Percentiles rank a stretch among this genome's conserved stretches.
Conservation (phyloP, 805 yeast genomes). For the Millerozyma miso region DNA sequence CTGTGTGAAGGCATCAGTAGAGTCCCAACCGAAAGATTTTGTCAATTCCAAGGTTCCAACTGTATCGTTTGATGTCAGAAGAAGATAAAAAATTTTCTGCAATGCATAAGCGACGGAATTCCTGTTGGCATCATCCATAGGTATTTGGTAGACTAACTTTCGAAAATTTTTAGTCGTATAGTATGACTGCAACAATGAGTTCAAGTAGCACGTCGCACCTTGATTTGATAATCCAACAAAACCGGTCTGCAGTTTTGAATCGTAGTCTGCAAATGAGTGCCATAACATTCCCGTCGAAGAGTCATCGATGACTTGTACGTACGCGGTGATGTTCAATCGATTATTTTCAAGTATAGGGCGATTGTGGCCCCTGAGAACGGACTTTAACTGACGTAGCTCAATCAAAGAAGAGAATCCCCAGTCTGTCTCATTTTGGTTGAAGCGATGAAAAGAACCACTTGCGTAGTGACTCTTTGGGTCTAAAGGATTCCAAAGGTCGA, state of each 20-base stretch:
- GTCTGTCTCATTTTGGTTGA: conserved; percentile 70
- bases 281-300: conserved; percentile 88
- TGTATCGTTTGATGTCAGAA: conserved; percentile 69
- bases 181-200: conserved; percentile 86
- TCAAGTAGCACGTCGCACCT: conserved; percentile 97
- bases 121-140: conserved; percentile 53
- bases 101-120: conserved; percentile 75
- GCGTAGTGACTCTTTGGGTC: conserved; percentile 57
- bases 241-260: conserved; percentile 84
- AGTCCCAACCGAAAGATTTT: conserved; percentile 94
- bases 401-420: conserved; percentile 92
- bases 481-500: conserved; percentile 78
- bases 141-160: conserved; percentile 82
- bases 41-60: conserved; percentile 86
- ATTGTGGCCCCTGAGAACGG: conserved; percentile 3
- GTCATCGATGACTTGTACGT: conserved; percentile 74
- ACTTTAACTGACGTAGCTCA: conserved; percentile 46
- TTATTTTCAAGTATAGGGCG: conserved; percentile 45
- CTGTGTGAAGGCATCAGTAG: conserved; percentile 91
- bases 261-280: conserved; percentile 81
- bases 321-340: conserved; percentile 67
- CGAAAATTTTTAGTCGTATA: conserved; percentile 81
- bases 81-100: conserved; percentile 80
- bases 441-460: conserved; percentile 74
- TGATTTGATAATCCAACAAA: conserved; percentile 91